Percentiles rank a stretch among this genome's conserved stretches.
These are phyloP conservation scores for Dalbergia cochinchinensis DNA, from an alignment of 306 rosid genomes.

Conservation along the genomic window DNA sequence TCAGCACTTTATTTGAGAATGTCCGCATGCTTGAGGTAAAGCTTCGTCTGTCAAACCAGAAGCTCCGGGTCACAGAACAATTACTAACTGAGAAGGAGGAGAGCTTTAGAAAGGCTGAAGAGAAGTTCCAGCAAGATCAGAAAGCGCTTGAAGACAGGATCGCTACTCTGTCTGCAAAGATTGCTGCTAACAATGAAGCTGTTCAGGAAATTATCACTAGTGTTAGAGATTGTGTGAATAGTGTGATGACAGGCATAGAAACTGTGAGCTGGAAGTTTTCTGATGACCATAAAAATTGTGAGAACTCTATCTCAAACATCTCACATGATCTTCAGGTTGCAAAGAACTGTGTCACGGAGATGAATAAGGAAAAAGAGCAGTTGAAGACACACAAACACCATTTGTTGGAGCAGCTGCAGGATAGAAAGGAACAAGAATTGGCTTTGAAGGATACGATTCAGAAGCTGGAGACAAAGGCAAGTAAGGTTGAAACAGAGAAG, in stretches of 20 bases:
- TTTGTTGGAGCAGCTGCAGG: constrained; percentile 61
- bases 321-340: constrained; percentile 64
- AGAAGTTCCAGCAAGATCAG: constrained; percentile 68
- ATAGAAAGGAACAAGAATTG: constrained; percentile 52
- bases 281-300: constrained; percentile 49
- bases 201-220: constrained; percentile 54
- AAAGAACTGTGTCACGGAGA: constrained; percentile 61
- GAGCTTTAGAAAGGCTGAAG: constrained; percentile 63
- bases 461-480: constrained; percentile 66
- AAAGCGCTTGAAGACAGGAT: constrained; percentile 69
- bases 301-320: constrained; percentile 51
- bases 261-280: constrained; percentile 55
- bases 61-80: constrained; percentile 96
- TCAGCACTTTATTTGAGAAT: constrained; percentile 60
- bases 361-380: constrained; percentile 53
- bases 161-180: constrained; percentile 55
- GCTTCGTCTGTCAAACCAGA: constrained; percentile 97
- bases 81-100: constrained; percentile 83
- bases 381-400: constrained; percentile 55
- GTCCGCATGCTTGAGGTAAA: constrained; percentile 76
- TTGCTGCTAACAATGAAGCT: constrained; percentile 67
- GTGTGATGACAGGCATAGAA: constrained; percentile 60
- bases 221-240: constrained; percentile 51
- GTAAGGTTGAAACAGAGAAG: constrained; percentile 70
- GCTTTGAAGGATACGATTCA: constrained; percentile 52